Evolutionary conservation across 306 rosid species (phyloP), one percentile per base, ranked within the genome.

Genomic region (Cicer yamashitae): DNA sequence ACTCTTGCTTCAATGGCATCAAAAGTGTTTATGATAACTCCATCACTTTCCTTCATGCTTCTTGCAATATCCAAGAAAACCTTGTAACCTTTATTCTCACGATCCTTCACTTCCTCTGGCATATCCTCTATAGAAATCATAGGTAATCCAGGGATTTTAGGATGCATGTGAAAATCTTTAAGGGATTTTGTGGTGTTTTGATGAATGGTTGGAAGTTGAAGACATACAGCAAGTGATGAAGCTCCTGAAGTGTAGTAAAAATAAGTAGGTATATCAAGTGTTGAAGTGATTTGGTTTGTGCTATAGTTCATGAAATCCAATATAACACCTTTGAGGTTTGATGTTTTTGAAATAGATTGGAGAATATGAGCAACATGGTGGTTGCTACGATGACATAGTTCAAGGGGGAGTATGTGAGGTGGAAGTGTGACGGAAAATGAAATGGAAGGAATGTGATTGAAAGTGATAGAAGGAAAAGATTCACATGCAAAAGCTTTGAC

Each of bases 241-340:
- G 78, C 82, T 1, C 67, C 51, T 0, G 88, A 88, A 10, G 70
- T 71, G 25, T 75, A 79, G 74, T 73, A 90, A 58, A 70, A 74
- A 76, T 67, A 86, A 13, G 72, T 48, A 8, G 89, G 86, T 43
- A 90, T 44, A 40, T 79, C 57, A 30, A 88, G 82, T 1, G 61
- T 18, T 5, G 3, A 0, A 0, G 87, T 40, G 10, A 85, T 77
- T 10, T 71, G 6, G 1, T 76, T 45, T 6, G 67, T 9, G 8
- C 20, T 10, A 30, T 9, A 51, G 77, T 84, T 80, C 45, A 90
- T 50, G 77, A 82, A 75, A 51, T 88, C 88, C 58, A 86, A 14
- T 57, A 88, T 25, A 34, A 88, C 3, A 5, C 88, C 88, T 15
- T 84, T 68, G 41, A 63, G 2, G 56, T 68, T 74, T 0, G 77